Evolutionary conservation across 208 protist species (phyloP).

Genomic region (Trypanosoma vivax): DNA sequence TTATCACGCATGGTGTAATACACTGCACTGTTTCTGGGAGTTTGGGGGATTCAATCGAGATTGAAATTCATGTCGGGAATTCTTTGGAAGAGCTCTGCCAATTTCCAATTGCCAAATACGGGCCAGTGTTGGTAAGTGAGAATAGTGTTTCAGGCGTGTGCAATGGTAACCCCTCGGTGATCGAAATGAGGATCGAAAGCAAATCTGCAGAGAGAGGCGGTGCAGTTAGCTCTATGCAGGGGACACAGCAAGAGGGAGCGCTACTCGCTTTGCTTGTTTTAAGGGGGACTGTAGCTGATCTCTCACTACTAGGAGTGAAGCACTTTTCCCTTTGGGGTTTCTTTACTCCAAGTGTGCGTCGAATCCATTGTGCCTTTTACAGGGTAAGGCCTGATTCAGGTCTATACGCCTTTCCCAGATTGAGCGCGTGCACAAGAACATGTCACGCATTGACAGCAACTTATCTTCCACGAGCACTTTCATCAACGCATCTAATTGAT

Average conservation of each 20-base stretch:
- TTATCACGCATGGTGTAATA: slow-evolving; percentile 7
- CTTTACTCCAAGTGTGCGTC: neutral
- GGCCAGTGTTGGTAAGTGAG: too few relatives aligned
- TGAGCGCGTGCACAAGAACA: neutral
- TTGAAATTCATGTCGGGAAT: slow-evolving; percentile 10
- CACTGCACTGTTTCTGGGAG: slow-evolving; percentile 5
- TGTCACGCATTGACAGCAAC: neutral
- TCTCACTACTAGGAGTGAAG: slow-evolving; percentile 6
- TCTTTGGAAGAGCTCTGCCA: slow-evolving; percentile 8
- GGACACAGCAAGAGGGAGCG: neutral
- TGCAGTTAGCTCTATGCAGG: neutral
- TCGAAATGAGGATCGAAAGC: neutral
- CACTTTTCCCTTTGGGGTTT: slow-evolving; percentile 19
- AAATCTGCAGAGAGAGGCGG: neutral
- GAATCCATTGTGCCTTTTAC: slow-evolving; percentile 4
- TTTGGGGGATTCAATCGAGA: slow-evolving; percentile 1
- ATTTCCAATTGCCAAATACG: too few relatives aligned
- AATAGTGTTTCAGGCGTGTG: too few relatives aligned
- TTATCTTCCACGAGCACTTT: slow-evolving; percentile 9
- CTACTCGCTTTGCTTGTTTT: slow-evolving; percentile 13
- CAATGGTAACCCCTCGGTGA: neutral
- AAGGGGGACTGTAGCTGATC: slow-evolving; percentile 10
- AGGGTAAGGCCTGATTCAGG: slow-evolving; percentile 4
- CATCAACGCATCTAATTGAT: slow-evolving; percentile 13
- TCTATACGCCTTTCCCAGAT: neutral